phyloP scores from a whole-genome alignment of 208 protist species.

The Trypanosoma grayi region DNA sequence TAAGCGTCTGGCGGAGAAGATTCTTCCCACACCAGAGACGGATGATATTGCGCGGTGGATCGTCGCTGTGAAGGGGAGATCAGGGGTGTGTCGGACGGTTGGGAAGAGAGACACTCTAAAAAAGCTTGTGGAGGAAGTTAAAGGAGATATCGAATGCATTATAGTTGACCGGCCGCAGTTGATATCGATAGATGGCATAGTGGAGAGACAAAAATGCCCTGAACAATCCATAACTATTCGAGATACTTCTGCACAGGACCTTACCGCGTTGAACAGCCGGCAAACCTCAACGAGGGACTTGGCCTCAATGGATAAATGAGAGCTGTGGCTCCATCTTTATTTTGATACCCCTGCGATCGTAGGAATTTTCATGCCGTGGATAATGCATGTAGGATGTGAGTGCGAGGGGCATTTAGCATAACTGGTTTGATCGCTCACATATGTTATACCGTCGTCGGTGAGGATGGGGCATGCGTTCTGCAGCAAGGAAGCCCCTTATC shows the following conservation, averaged over 20 bases:
- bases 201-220: constrained; percentile 15
- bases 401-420: too few species aligned
- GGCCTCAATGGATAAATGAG: neutral
- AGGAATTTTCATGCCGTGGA: too few species aligned
- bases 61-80: constrained; percentile 19
- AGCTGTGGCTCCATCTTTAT: neutral
- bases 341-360: too few species aligned
- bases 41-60: constrained; percentile 43
- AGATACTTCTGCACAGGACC: constrained; percentile 36
- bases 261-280: neutral
- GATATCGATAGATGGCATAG: constrained; percentile 34
- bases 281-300: neutral
- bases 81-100: constrained; percentile 37
- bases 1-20: constrained; percentile 49
- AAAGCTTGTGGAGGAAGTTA: constrained; percentile 46
- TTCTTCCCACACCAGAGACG: constrained; percentile 43
- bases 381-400: too few species aligned
- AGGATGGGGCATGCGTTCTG: too few species aligned
- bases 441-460: too few species aligned
- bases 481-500: too few species aligned
- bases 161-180: constrained; percentile 55
- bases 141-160: constrained; percentile 40
- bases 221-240: constrained; percentile 59
- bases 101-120: constrained; percentile 41
- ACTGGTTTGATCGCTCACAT: too few species aligned